A percentile compares a stretch with the other conserved stretches of the same genome.
Conservation (phyloP, 192 early-diverging fungal genomes). For the Rhizophagus clarus region DNA sequence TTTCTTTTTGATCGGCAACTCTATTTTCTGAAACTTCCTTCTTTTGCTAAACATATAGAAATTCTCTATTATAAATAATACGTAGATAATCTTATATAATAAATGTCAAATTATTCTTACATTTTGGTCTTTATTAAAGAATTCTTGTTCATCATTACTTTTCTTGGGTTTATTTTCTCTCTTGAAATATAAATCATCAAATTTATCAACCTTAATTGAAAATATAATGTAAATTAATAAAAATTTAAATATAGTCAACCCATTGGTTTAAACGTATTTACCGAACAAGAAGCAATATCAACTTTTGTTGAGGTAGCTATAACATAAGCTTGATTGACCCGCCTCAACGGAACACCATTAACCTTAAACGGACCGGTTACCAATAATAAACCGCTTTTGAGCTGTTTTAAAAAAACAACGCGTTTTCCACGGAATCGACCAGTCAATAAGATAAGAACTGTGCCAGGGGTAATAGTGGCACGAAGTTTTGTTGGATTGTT, state of each 20-base stretch:
- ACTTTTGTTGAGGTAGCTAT: conserved; percentile 99
- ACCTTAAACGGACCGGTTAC: conserved; percentile 97
- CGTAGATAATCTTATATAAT: background rate
- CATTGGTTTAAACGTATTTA: conserved; percentile 33
- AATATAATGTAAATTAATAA: background rate
- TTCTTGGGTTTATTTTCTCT: conserved; percentile 70
- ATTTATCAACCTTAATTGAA: conserved; percentile 46
- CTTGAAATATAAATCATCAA: conserved; percentile 97
- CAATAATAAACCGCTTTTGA: conserved; percentile 91
- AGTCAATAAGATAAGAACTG: conserved; percentile 92
- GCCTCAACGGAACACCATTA: conserved; percentile 97
- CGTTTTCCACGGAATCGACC: conserved; percentile 98
- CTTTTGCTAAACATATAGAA: conserved; percentile 57
- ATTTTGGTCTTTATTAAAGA: conserved; percentile 71
- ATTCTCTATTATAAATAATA: conserved; percentile 19
- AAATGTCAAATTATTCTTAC: background rate
- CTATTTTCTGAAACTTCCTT: conserved; percentile 76
- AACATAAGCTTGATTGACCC: conserved; percentile 99
- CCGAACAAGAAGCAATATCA: conserved; percentile 77
- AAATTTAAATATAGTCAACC: background rate
- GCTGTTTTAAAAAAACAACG: conserved; percentile 98
- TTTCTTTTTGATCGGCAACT: conserved; percentile 87
- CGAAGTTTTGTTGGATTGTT: conserved; percentile 76
- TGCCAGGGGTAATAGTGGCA: conserved; percentile 93
- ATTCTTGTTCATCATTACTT: conserved; percentile 84